Base-by-base conservation (phyloP, 257 asterid species). In the Solanum virginianum region DNA sequence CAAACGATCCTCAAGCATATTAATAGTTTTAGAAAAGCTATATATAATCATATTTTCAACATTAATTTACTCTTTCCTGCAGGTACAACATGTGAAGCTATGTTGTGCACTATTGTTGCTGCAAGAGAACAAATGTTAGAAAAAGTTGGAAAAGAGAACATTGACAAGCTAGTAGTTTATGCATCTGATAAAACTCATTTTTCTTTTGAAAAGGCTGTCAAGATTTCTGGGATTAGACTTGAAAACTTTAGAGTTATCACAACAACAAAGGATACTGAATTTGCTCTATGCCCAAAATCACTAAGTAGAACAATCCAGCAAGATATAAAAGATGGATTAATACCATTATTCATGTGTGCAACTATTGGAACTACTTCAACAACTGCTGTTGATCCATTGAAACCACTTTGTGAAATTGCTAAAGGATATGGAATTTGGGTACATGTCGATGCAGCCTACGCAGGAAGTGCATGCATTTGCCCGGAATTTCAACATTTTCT, bases 361-460 rank as follows among this genome's bases (percentile, higher is more conserved):
- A 93, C 97, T 4, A 70, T 94, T 15, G 97, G 98, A 2, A 94
- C 97, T 24, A 94, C 97, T 3, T 91, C 98, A 24, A 92, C 98
- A 0, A 94, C 96, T 0, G 98, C 95, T 0, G 94, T 93, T 1
- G 97, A 94, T 47, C 89, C 90, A 0, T 13, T 94, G n/a, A 18
- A 69, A 14, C 92, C 93, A 7, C 90, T 94, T 4, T 90, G 95
- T 80, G 89, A 83, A 4, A 93, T 91, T 72, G 95, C 96, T 16
- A 84, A 85, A 29, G 91, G 89, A 79, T 87, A 85, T 88, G 89
- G 86, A 0, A 60, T 93, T 0, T 94, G 98, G 96, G 93, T 90
- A 10, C 98, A 94, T 36, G 95, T 94, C 0, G 98, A 94, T 85
- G 97, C 97, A 1, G 96, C 92, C 0, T 97, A 94, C 84, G 98